A percentile compares a stretch with the other conserved stretches of the same genome.
Evolutionary conservation across 2,329 filamentous ascomycete genomes (phyloP).

Genomic region (Albifimbria verrucaria): DNA sequence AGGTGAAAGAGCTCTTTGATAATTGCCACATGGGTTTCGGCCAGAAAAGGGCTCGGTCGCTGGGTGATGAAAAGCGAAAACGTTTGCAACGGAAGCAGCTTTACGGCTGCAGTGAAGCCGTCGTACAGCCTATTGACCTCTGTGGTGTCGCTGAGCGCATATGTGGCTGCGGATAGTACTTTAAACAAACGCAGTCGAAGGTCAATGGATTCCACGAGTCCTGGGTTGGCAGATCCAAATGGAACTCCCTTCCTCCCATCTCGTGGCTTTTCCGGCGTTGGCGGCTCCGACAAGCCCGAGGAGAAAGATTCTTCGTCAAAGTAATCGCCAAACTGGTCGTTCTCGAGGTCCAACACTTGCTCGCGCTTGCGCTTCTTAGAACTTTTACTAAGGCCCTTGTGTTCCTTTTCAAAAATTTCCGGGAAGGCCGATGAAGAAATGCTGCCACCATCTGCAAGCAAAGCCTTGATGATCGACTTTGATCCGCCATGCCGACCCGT

Average conservation of each 20-base stretch:
- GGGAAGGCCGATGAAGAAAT: conserved; percentile 52
- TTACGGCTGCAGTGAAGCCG: conserved; percentile 53
- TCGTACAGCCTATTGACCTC: conserved; percentile 55
- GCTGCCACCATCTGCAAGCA: conserved; percentile 63
- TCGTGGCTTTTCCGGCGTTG: conserved; percentile 38
- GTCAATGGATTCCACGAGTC: conserved; percentile 51
- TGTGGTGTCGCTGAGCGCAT: conserved; percentile 41
- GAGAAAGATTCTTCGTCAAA: conserved; percentile 54
- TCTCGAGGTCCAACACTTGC: conserved; percentile 52
- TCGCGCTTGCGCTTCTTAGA: conserved; percentile 49
- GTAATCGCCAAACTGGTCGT: conserved; percentile 59
- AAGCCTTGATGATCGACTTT: conserved; percentile 59
- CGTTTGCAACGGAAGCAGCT: conserved; percentile 53
- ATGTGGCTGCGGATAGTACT: conserved; percentile 45
- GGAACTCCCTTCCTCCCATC: conserved; percentile 15
- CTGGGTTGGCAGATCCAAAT: conserved; percentile 18
- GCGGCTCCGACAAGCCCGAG: conserved; percentile 42
- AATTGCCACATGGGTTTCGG: conserved; percentile 40
- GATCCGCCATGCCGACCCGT: conserved; percentile 42
- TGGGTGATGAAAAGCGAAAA: conserved; percentile 53
- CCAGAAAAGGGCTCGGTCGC: conserved; percentile 29
- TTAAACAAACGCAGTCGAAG: conserved; percentile 62
- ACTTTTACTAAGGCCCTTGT: conserved; percentile 33
- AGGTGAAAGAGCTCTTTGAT: conserved; percentile 42
- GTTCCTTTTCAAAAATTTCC: conserved; percentile 67